phyloP scores from a whole-genome alignment of 441 rosid species.

The Pelargonium australe region DNA sequence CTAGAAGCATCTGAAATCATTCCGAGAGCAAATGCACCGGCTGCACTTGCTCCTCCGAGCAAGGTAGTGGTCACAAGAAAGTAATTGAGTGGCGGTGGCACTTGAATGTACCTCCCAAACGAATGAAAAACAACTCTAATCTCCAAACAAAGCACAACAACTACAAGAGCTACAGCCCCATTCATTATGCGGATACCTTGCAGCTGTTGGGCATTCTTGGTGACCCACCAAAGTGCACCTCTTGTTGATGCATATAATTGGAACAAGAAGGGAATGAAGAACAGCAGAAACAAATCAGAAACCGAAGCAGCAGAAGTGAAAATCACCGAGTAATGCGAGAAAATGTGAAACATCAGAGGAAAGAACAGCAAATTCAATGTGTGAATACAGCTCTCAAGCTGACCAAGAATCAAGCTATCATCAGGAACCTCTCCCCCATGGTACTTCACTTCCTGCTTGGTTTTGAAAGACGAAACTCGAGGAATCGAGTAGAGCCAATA shows the following conservation, averaged over 20 bases:
- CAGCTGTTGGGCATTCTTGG: conserved; percentile 56
- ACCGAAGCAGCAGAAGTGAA: conserved; percentile 67
- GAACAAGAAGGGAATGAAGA: conserved; percentile 83
- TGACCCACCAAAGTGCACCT: conserved; percentile 94
- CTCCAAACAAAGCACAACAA: conserved; percentile 81
- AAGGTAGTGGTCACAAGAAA: conserved; percentile 69
- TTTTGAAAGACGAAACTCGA: conserved; percentile 70
- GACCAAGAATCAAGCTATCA: conserved; percentile 65
- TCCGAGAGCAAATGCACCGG: conserved; percentile 76
- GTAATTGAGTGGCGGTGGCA: conserved; percentile 80
- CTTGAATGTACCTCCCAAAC: conserved; percentile 88
- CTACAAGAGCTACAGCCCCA: conserved; percentile 77
- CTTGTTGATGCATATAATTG: conserved; percentile 82
- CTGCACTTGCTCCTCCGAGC: conserved; percentile 94
- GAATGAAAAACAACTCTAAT: conserved; percentile 87
- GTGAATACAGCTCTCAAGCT: conserved; percentile 79
- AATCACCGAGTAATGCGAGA: conserved; percentile 69
- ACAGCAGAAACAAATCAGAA: conserved; percentile 67
- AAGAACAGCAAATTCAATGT: conserved; percentile 70
- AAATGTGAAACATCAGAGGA: conserved; percentile 76
- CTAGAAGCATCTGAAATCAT: conserved; percentile 78
- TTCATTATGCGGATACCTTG: conserved; percentile 70
- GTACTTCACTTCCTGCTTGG: conserved; percentile 68
- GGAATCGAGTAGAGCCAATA: conserved; percentile 86
- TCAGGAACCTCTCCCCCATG: conserved; percentile 91